These are phyloP conservation scores for Hymenoscyphus albidus DNA, from an alignment of 2,329 filamentous ascomycete genomes.

Conservation along the genomic window DNA sequence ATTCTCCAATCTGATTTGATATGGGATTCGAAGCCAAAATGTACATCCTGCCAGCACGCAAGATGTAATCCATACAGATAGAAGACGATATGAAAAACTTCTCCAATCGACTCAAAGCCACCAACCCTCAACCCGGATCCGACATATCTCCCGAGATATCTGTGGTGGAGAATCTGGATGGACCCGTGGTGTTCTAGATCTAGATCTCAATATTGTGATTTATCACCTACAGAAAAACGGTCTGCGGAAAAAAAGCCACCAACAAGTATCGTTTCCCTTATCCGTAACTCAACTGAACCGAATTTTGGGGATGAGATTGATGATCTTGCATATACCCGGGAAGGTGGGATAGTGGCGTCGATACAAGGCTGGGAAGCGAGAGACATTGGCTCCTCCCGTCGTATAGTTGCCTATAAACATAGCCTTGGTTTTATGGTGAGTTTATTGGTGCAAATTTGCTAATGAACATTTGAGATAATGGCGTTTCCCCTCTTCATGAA, in stretches of 20 bases:
- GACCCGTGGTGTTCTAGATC: not conserved
- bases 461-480: too few relatives aligned
- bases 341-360: not conserved
- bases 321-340: not conserved
- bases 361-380: not conserved
- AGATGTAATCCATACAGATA: not conserved
- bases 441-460: not conserved
- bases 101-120: not conserved
- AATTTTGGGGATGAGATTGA: not conserved
- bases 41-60: not conserved
- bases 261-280: not conserved
- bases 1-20: not conserved
- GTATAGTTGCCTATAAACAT: not conserved
- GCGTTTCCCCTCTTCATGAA: too few relatives aligned
- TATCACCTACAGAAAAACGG: slow-evolving; percentile 1
- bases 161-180: too few relatives aligned
- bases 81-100: not conserved
- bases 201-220: not conserved
- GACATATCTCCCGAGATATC: not conserved
- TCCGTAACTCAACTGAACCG: not conserved
- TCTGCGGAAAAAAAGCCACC: not conserved
- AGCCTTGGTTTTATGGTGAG: not conserved
- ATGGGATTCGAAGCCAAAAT: not conserved
- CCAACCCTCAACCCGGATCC: not conserved
- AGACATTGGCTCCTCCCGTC: not conserved